Conservation (phyloP, 176 grass and related monocot genomes). For the Cenchrus americanus region DNA sequence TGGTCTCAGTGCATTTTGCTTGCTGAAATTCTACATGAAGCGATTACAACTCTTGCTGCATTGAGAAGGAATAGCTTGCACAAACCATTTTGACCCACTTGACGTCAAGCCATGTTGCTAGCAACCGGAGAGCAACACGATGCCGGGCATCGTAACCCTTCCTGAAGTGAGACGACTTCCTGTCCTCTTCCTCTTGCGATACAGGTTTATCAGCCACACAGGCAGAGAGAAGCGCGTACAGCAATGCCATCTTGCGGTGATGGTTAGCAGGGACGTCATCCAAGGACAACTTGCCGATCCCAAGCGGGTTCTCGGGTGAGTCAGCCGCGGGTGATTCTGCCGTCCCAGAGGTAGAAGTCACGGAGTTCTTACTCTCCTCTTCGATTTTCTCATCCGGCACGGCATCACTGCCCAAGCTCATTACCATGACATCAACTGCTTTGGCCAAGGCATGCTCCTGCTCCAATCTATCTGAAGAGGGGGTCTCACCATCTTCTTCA, state of each 20-base stretch:
- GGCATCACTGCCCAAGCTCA: conserved; percentile 54
- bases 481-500: conserved; percentile 49
- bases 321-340: conserved; percentile 23
- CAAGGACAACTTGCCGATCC: conserved; percentile 47
- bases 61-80: conserved; percentile 1
- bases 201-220: conserved; percentile 79
- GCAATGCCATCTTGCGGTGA: conserved; percentile 64
- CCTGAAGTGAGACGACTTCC: conserved; percentile 66
- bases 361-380: conserved; percentile 2
- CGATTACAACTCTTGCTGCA: not conserved
- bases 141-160: conserved; percentile 94
- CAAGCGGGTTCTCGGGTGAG: conserved; percentile 41
- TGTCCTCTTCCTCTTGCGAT: conserved; percentile 62
- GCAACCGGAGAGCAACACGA: conserved; percentile 74
- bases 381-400: not conserved
- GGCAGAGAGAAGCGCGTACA: conserved; percentile 77
- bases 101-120: conserved; percentile 84
- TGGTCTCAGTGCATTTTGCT: not conserved
- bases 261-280: conserved; percentile 54
- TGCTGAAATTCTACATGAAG: not conserved
- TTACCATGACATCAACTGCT: conserved; percentile 77
- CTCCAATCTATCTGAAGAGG: conserved; percentile 55
- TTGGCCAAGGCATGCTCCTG: conserved; percentile 73
- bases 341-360: not conserved
- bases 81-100: conserved; percentile 96